These are phyloP conservation scores for Immersiporthe knoxdaviesiana DNA, from an alignment of 2,329 filamentous ascomycete genomes.

Conservation along the genomic window DNA sequence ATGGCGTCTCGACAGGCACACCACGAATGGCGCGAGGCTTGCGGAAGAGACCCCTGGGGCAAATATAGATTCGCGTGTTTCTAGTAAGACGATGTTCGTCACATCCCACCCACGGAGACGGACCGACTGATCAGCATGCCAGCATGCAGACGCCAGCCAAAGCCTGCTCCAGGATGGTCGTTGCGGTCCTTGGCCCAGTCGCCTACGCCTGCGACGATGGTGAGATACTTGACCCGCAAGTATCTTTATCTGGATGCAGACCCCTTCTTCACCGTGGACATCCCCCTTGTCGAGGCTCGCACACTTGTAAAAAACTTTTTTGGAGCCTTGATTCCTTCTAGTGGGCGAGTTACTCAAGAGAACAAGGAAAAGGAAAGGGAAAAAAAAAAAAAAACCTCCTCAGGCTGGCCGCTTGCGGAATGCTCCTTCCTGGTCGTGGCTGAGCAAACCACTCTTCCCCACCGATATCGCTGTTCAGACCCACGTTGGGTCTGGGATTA, in stretches of 20 bases:
- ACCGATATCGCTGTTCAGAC: constrained; percentile 10
- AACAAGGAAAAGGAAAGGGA: too few relatives aligned
- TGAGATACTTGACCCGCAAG: constrained; percentile 3
- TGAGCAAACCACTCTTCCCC: not conserved
- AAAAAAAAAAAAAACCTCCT: not conserved
- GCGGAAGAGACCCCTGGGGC: not conserved
- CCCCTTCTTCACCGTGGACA: not conserved
- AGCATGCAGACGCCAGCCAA: constrained; percentile 7
- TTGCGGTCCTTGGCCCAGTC: not conserved
- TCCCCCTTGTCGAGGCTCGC: not conserved
- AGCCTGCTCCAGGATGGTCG: constrained; percentile 9
- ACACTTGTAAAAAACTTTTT: not conserved
- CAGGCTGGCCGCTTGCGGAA: not conserved
- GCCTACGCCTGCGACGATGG: not conserved
- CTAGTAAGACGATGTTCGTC: not conserved
- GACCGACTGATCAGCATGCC: constrained; percentile 9
- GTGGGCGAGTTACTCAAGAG: too few relatives aligned
- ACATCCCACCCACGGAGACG: not conserved
- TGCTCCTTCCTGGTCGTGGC: not conserved
- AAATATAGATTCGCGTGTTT: not conserved
- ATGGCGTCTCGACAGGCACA: constrained; percentile 64
- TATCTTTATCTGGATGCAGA: not conserved
- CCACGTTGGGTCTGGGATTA: not conserved
- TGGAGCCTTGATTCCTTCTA: not conserved
- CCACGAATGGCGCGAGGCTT: not conserved